phyloP scores from a whole-genome alignment of 306 rosid species.

The Lathyrus oleraceus region DNA sequence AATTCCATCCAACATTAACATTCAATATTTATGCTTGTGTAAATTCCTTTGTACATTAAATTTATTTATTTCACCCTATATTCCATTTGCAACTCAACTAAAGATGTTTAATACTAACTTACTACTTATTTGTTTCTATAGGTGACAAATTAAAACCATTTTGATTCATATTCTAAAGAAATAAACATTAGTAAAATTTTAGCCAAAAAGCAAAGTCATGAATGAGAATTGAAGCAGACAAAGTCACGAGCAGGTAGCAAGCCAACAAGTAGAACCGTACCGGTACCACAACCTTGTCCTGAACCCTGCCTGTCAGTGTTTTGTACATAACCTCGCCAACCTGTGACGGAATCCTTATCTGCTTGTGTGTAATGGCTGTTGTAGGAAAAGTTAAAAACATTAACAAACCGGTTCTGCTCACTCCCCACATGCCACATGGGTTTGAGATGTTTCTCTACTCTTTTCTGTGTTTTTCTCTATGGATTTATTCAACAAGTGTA shows the following conservation, averaged over 20 bases:
- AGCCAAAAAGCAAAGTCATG: background rate
- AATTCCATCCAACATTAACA: no score
- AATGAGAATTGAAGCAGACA: background rate
- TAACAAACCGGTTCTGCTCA: background rate
- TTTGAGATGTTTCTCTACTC: background rate
- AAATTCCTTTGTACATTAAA: no score
- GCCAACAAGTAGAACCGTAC: background rate
- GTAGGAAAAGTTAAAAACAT: background rate
- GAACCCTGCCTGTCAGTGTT: background rate
- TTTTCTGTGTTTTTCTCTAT: background rate
- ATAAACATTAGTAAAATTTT: background rate
- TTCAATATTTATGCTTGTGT: no score
- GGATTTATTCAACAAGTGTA: background rate
- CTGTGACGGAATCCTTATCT: slow-evolving; percentile 7
- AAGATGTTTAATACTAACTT: no score
- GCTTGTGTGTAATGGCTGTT: background rate
- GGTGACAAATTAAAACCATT: background rate
- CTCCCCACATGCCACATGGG: slow-evolving; percentile 15
- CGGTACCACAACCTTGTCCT: background rate
- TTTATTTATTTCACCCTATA: no score
- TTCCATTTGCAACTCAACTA: no score
- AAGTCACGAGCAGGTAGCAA: background rate
- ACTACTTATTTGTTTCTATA: no score
- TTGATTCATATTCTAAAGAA: background rate
- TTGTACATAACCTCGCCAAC: background rate